phyloP scores from a whole-genome alignment of 805 yeast genomes.

The Candida germanica region DNA sequence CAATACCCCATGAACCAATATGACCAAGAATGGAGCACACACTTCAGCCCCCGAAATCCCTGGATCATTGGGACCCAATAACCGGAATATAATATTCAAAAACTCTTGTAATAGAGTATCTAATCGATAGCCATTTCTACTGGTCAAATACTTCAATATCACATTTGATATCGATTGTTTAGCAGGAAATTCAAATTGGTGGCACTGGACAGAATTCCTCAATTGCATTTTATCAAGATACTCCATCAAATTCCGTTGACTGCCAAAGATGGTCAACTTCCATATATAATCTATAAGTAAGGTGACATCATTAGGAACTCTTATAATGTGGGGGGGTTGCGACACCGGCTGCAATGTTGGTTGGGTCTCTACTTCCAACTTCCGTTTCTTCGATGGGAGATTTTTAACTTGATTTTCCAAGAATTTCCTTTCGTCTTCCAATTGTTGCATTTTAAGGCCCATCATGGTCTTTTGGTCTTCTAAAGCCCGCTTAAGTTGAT shows the following conservation, averaged over 20 bases:
- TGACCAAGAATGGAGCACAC: conserved; percentile 55
- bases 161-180: conserved; percentile 31
- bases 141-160: conserved; percentile 42
- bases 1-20: conserved; percentile 53
- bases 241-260: conserved; percentile 27
- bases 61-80: too few relatives aligned
- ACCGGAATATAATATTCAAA: conserved; percentile 9
- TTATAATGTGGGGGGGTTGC: conserved; percentile 15
- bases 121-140: conserved; percentile 44
- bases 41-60: background rate
- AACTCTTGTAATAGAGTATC: conserved; percentile 49
- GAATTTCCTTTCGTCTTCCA: conserved; percentile 44
- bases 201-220: conserved; percentile 17
- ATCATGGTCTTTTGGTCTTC: conserved; percentile 31
- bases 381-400: conserved; percentile 21
- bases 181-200: conserved; percentile 20
- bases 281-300: conserved; percentile 33
- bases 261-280: conserved; percentile 36
- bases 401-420: conserved; percentile 35
- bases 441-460: conserved; percentile 29
- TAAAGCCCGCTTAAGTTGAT: conserved; percentile 15
- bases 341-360: background rate
- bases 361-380: background rate
- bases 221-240: conserved; percentile 32
- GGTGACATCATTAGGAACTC: conserved; percentile 31